Evolutionary conservation across 2,329 filamentous ascomycete genomes (phyloP).

Genomic region (Apiospora hydei): DNA sequence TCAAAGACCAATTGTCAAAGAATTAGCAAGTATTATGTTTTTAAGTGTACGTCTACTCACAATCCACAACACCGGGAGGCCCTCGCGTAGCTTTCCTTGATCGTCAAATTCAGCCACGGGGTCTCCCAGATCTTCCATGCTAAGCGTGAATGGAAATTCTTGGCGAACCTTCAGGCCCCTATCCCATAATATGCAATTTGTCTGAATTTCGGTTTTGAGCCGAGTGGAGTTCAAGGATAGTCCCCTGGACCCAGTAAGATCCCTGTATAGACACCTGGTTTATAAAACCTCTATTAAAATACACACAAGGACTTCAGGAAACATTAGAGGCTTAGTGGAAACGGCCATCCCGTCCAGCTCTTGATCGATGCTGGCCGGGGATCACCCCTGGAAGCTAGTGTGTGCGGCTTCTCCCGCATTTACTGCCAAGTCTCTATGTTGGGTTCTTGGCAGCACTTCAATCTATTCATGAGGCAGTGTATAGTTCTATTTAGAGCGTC

Average conservation of each 20-base stretch:
- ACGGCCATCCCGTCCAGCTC: neutral
- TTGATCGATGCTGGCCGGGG: neutral
- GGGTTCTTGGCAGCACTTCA: neutral
- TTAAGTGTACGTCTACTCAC: neutral
- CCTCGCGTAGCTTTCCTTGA: neutral
- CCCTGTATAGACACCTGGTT: neutral
- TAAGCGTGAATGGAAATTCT: neutral
- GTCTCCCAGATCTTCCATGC: neutral
- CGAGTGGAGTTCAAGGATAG: neutral
- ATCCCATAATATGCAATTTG: neutral
- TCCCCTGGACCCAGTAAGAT: neutral
- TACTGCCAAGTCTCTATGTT: neutral
- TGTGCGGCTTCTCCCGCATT: conserved; percentile 1
- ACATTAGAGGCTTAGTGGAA: neutral
- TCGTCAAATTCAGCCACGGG: neutral
- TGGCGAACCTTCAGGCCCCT: conserved; percentile 6
- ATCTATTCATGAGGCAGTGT: neutral
- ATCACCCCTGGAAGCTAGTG: neutral
- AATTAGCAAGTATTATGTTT: neutral
- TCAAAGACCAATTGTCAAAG: neutral
- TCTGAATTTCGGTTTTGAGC: neutral
- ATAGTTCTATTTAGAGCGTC: neutral
- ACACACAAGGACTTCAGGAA: too few species aligned
- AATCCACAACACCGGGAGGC: neutral
- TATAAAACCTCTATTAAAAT: neutral